Evolutionary conservation across 2,329 filamentous ascomycete genomes (phyloP).

Genomic region (Ophiostoma sp.): DNA sequence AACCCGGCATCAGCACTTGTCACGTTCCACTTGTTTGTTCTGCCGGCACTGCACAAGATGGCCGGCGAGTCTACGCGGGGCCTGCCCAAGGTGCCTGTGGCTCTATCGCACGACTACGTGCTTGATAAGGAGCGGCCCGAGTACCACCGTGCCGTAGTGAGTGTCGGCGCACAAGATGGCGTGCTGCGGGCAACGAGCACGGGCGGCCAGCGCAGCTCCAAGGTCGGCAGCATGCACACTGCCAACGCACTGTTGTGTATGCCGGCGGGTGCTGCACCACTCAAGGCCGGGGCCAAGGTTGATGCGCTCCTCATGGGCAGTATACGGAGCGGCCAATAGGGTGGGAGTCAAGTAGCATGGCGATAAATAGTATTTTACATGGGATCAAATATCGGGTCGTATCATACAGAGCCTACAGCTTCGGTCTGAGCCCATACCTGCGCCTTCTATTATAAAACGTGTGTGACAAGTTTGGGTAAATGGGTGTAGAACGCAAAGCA

Average conservation of each 20-base stretch:
- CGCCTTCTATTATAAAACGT: constrained; percentile 13
- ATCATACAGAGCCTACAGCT: constrained; percentile 19
- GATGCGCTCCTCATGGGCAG: constrained; percentile 73
- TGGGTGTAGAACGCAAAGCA: background rate
- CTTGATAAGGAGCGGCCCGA: constrained; percentile 74
- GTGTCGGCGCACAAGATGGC: constrained; percentile 63
- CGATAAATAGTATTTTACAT: background rate
- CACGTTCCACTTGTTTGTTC: constrained; percentile 87
- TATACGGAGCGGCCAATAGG: background rate
- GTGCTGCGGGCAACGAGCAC: constrained; percentile 71
- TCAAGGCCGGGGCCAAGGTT: constrained; percentile 63
- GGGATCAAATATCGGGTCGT: background rate
- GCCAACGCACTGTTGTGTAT: constrained; percentile 83
- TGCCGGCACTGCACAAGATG: constrained; percentile 76
- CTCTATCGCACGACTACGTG: constrained; percentile 64
- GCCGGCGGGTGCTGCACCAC: constrained; percentile 57
- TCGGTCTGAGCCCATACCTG: constrained; percentile 1
- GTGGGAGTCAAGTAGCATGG: background rate
- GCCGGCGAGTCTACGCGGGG: constrained; percentile 63
- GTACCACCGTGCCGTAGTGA: constrained; percentile 80
- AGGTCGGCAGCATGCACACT: constrained; percentile 79
- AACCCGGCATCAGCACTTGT: constrained; percentile 93
- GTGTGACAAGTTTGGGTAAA: background rate
- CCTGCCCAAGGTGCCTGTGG: constrained; percentile 65
- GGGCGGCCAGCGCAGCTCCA: constrained; percentile 81